A percentile compares a stretch with the other conserved stretches of the same genome.
Evolutionary conservation across 371 early-diverging fungal species (phyloP).

Genomic region (Chytridium lagenaria): DNA sequence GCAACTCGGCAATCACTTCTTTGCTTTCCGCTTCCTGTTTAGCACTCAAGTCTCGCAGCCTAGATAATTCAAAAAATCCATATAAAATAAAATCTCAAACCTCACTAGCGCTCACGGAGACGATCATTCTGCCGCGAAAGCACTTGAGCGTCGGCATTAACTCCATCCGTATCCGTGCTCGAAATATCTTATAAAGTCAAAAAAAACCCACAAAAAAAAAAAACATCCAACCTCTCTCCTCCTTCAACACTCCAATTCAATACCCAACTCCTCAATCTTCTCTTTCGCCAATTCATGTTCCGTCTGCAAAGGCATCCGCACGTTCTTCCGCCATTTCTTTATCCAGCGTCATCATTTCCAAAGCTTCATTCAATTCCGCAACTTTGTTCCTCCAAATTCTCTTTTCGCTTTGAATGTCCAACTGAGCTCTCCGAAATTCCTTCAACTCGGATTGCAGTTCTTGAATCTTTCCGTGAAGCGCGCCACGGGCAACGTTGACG

Average conservation of each 20-base stretch:
- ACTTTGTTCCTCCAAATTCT: constrained; percentile 71
- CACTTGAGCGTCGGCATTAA: background rate
- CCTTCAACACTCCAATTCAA: constrained; percentile 65
- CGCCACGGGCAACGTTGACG: constrained; percentile 67
- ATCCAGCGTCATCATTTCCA: constrained; percentile 88
- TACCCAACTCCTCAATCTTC: constrained; percentile 76
- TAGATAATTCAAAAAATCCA: constrained; percentile 25
- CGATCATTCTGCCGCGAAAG: constrained; percentile 83
- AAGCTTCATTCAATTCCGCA: constrained; percentile 72
- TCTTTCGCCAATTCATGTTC: constrained; percentile 78
- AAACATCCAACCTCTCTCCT: constrained; percentile 7
- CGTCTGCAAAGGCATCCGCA: constrained; percentile 75
- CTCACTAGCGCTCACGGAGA: constrained; percentile 82
- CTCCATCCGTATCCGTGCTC: background rate
- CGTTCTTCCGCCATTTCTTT: constrained; percentile 92
- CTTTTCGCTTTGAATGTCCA: constrained; percentile 63
- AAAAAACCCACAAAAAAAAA: too few species aligned
- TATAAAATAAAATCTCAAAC: background rate
- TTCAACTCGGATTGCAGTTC: constrained; percentile 78
- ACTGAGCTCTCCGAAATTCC: constrained; percentile 64
- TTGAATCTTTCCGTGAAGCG: constrained; percentile 65
- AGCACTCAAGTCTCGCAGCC: constrained; percentile 79
- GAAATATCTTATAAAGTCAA: too few species aligned
- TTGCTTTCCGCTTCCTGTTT: constrained; percentile 75
- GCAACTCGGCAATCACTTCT: constrained; percentile 68